These are phyloP conservation scores for Cryptococcus amylolentus DNA, from an alignment of 1,284 basidiomycete genomes.

Conservation along the genomic window DNA sequence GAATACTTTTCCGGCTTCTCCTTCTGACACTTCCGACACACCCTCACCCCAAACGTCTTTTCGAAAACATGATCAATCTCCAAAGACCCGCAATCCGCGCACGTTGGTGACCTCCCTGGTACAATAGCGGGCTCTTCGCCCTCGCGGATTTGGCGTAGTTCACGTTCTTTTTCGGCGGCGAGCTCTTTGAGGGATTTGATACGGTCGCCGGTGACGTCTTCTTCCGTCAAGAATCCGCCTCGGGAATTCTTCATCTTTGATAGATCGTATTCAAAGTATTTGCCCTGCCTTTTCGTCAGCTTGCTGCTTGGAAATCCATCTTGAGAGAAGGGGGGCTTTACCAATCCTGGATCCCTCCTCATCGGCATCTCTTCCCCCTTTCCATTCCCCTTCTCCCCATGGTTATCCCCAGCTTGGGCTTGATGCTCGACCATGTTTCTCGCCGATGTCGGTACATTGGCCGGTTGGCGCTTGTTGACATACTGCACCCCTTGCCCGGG, in stretches of 20 bases:
- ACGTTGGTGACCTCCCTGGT: conserved; percentile 69
- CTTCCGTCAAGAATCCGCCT: conserved; percentile 71
- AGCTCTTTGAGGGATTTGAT: conserved; percentile 65
- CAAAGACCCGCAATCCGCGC: conserved; percentile 72
- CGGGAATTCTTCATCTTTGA: conserved; percentile 90
- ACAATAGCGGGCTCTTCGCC: conserved; percentile 65
- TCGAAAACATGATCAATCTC: conserved; percentile 78
- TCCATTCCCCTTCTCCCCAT: neutral
- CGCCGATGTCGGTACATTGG: conserved; percentile 26
- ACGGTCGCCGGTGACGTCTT: conserved; percentile 56
- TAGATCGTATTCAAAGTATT: conserved; percentile 94
- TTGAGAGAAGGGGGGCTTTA: conserved; percentile 16
- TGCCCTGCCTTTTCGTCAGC: conserved; percentile 46
- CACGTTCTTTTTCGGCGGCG: conserved; percentile 61
- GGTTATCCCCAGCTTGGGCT: conserved; percentile 12
- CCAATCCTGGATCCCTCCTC: conserved; percentile 42
- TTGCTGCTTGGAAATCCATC: neutral
- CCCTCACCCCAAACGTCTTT: conserved; percentile 18
- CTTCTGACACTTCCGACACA: conserved; percentile 64
- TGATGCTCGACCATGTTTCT: conserved; percentile 44
- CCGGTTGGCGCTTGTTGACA: conserved; percentile 33
- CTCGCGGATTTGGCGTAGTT: conserved; percentile 67
- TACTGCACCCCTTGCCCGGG: conserved; percentile 7
- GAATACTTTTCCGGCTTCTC: conserved; percentile 87
- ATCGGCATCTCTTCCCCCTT: conserved; percentile 24